Percentiles rank a stretch among this genome's conserved stretches.
Evolutionary conservation across 306 rosid species (phyloP).

Genomic region (Adenanthera pavonina): DNA sequence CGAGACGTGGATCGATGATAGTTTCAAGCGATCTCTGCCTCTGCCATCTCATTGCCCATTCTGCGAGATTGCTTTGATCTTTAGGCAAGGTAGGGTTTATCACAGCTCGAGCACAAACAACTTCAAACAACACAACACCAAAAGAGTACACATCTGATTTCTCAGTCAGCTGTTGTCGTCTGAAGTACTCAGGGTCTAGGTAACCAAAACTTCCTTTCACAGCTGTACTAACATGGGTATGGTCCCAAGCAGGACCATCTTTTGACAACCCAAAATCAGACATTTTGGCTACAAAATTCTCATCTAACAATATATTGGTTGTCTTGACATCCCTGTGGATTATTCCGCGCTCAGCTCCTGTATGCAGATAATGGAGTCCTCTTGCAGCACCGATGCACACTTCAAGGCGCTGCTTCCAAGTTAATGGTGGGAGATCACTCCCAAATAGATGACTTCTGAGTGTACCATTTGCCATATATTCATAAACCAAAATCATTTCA

Average conservation of each 20-base stretch:
- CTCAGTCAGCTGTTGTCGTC: slow-evolving; percentile 93
- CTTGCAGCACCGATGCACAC: slow-evolving; percentile 94
- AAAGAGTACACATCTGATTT: slow-evolving; percentile 95
- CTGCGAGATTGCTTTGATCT: slow-evolving; percentile 94
- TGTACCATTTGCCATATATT: slow-evolving; percentile 94
- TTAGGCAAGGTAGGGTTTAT: slow-evolving; percentile 91
- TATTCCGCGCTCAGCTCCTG: slow-evolving; percentile 89
- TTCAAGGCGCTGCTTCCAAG: slow-evolving; percentile 90
- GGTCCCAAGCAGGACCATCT: slow-evolving; percentile 88
- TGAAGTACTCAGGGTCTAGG: slow-evolving; percentile 91
- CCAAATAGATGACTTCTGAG: slow-evolving; percentile 95
- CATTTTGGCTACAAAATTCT: slow-evolving; percentile 89
- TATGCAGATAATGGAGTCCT: slow-evolving; percentile 96
- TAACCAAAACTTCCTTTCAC: slow-evolving; percentile 98
- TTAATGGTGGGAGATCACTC: slow-evolving; percentile 71
- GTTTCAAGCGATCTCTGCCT: slow-evolving; percentile 66
- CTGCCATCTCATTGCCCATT: slow-evolving; percentile 98
- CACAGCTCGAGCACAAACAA: slow-evolving; percentile 87
- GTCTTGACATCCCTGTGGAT: slow-evolving; percentile 98
- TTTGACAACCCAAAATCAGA: slow-evolving; percentile 92
- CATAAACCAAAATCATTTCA: slow-evolving; percentile 97
- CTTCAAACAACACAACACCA: slow-evolving; percentile 92
- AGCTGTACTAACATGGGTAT: slow-evolving; percentile 96
- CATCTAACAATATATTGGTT: slow-evolving; percentile 85
- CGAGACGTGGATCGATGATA: slow-evolving; percentile 68